Evolutionary conservation across 345 rosid genomes (phyloP).

Genomic region (Hypericum perforatum): DNA sequence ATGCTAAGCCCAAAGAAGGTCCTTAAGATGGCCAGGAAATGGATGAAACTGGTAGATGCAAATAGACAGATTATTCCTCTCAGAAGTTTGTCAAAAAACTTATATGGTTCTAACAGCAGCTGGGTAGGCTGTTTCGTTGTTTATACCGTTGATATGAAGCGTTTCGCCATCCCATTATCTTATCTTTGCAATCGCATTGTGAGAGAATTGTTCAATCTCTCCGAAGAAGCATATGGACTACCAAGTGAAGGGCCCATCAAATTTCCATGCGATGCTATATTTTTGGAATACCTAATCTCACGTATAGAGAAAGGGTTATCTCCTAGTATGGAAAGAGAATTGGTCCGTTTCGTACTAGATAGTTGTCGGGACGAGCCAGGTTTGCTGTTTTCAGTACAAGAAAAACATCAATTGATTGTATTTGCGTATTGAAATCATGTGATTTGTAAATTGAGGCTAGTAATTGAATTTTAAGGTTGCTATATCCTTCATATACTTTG

Average conservation of each 20-base stretch:
- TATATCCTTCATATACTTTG: too few species aligned
- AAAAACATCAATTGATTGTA: too few species aligned
- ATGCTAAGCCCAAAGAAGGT: conserved; percentile 2
- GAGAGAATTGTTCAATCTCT: neutral
- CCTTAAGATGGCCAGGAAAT: neutral
- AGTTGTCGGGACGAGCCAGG: too few species aligned
- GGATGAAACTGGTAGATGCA: neutral
- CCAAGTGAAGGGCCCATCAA: too few species aligned
- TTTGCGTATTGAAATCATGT: too few species aligned
- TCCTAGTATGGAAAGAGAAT: neutral
- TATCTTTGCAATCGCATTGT: neutral
- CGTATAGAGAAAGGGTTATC: neutral
- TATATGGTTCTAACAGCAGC: neutral
- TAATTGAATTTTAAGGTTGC: too few species aligned
- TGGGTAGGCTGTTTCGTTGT: neutral
- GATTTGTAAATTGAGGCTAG: too few species aligned
- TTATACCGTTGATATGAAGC: too few species aligned
- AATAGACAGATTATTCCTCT: neutral
- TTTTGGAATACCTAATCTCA: neutral
- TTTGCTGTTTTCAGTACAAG: too few species aligned
- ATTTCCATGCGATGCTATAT: too few species aligned
- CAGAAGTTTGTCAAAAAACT: neutral
- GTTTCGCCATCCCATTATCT: neutral
- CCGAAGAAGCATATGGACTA: conserved; percentile 4
- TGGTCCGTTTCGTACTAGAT: too few species aligned